Percentiles rank a stretch among this genome's conserved stretches.
phyloP scores from a whole-genome alignment of 306 rosid species.

The Rubus parviflorus region DNA sequence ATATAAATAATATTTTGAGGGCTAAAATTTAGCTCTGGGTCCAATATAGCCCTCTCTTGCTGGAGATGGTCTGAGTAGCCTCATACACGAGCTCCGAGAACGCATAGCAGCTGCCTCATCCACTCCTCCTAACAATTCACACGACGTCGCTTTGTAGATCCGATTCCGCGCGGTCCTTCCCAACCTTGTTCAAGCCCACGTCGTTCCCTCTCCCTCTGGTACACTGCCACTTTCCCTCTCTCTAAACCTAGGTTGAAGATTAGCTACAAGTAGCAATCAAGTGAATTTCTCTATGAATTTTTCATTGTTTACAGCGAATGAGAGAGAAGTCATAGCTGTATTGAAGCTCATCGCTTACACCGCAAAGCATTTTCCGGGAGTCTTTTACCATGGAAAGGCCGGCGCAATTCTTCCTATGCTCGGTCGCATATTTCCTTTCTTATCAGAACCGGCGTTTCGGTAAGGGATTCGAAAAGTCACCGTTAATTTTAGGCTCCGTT shows the following conservation, averaged over 20 bases:
- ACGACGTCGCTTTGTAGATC: constrained; percentile 61
- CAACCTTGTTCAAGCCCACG: constrained; percentile 63
- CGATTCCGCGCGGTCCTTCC: constrained; percentile 88
- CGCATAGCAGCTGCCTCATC: constrained; percentile 74
- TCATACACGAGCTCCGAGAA: constrained; percentile 80
- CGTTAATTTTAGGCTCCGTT: background rate
- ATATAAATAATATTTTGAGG: no score
- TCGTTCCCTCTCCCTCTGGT: constrained; percentile 74
- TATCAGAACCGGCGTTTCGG: constrained; percentile 66
- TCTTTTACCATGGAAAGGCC: constrained; percentile 66
- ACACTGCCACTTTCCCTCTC: background rate
- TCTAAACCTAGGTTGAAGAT: background rate
- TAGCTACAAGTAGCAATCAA: no score
- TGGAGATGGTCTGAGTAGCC: constrained; percentile 38
- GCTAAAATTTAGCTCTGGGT: no score
- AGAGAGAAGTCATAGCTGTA: constrained; percentile 71
- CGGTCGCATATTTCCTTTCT: constrained; percentile 77
- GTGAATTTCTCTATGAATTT: background rate
- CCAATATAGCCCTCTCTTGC: no score
- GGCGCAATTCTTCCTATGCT: constrained; percentile 55
- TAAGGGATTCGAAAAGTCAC: constrained; percentile 19
- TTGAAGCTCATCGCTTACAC: constrained; percentile 68
- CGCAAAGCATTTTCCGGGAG: constrained; percentile 73
- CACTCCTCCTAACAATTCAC: constrained; percentile 39
- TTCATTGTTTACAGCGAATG: constrained; percentile 37